Evolutionary conservation across 148 eudicot species (phyloP), one percentile per base, ranked within the genome.

Genomic region (Rhododendron ferrugineum): DNA sequence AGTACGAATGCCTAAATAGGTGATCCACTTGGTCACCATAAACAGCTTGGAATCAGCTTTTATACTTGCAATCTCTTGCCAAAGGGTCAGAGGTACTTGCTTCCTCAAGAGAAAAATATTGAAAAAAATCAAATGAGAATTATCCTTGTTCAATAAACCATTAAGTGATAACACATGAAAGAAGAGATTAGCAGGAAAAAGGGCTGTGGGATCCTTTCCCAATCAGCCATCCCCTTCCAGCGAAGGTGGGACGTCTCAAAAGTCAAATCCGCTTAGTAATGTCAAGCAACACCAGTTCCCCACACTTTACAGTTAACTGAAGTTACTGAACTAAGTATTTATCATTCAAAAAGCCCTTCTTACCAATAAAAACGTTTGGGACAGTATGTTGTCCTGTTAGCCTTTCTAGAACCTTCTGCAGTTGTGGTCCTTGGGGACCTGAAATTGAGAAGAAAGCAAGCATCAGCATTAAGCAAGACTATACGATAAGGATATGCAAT

Each of bases 341-440:
- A 52, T 49, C 47, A 75, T 36, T 84, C 34, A 5, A 66, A 56
- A 70, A 5, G 26, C 58, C 83, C 1, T 40, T 82, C 92, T 87
- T 90, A 95, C 98, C 99, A 84, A 96, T 89, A 88, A 94, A 96
- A 74, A 96, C 98, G 89, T 96, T 96, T 74, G 99, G 99, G 46
- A 96, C 99, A 50, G 99, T 96, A 87, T 89, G 89, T 80, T 96
- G 99, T 66, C 96, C 97, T 36, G 96, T 96, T 78, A 95, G 89
- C 88, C 92, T 90, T 87, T 95, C 95, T 68, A 96, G 89, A 49
- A 92, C 93, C 91, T 93, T 95, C 88, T 95, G 98, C 88, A 96
- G 77, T 85, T 95, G 95, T 47, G 94, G 94, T 72, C 99, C 99
- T 89, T 95, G 96, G 73, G 97, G 87, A 86, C 99, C 99, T 96